These are phyloP conservation scores for Magnaporthiopsis incrustans DNA, from an alignment of 2,329 filamentous ascomycete genomes.

Conservation along the genomic window DNA sequence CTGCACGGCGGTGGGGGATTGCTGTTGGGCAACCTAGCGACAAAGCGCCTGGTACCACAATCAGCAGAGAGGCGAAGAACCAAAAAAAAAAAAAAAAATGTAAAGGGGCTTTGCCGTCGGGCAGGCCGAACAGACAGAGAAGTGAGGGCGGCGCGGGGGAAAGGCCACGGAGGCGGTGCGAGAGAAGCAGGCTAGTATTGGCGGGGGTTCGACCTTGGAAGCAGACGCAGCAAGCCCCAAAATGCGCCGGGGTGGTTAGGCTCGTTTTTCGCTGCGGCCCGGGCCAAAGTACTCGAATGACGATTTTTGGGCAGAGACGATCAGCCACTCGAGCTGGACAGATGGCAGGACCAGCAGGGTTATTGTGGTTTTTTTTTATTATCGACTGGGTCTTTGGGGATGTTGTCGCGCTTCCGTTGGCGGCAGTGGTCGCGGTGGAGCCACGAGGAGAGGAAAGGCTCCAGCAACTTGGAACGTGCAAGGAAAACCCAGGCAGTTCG, in stretches of 20 bases:
- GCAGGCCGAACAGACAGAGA: background rate
- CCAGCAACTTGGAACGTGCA: background rate
- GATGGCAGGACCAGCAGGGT: background rate
- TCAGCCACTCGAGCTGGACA: background rate
- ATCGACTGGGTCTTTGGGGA: background rate
- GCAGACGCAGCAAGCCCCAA: background rate
- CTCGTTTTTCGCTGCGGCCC: background rate
- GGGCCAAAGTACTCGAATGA: background rate
- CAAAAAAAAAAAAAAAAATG: background rate
- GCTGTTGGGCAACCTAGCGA: background rate
- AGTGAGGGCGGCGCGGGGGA: background rate
- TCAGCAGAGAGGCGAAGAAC: background rate
- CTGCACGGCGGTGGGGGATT: background rate
- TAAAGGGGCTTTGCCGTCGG: background rate
- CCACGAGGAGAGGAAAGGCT: background rate
- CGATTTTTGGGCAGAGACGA: slow-evolving; percentile 4
- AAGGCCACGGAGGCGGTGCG: background rate
- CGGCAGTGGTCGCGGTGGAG: background rate
- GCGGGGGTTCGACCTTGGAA: background rate
- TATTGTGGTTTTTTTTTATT: background rate
- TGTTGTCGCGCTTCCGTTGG: background rate
- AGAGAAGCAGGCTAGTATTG: background rate
- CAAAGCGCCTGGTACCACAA: background rate
- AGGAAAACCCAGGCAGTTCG: background rate
- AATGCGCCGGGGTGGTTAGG: background rate